Conservation (phyloP, 2,329 filamentous ascomycete genomes). For the Trichoderma aggressivum region DNA sequence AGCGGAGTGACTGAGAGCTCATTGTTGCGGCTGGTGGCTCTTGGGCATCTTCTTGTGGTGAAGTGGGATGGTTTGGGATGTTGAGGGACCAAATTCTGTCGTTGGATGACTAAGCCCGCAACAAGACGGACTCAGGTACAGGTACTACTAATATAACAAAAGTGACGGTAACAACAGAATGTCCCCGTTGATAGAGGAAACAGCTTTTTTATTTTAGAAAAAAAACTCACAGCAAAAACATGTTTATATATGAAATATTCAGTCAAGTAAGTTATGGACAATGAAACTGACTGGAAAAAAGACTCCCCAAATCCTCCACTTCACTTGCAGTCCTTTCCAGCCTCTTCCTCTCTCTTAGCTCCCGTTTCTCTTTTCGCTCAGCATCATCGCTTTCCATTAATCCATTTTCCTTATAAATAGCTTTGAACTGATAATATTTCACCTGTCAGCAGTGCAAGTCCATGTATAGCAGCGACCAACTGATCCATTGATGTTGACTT, state of each 20-base stretch:
- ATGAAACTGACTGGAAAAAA: neutral
- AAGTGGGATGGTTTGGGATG: conserved; percentile 3
- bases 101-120: conserved; percentile 4
- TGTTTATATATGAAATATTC: neutral
- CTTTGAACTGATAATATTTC: neutral
- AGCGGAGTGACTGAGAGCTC: conserved; percentile 39
- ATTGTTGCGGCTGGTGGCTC: conserved; percentile 29
- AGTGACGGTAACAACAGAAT: neutral
- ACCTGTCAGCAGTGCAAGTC: neutral
- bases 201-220: neutral
- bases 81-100: conserved; percentile 18
- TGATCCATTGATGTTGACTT: neutral
- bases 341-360: neutral
- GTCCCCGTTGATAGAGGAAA: neutral
- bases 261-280: neutral
- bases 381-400: neutral
- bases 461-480: neutral
- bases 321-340: neutral
- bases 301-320: neutral
- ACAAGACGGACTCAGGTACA: no score
- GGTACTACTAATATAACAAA: neutral
- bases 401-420: neutral
- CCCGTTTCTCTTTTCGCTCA: neutral
- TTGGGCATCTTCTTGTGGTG: neutral
- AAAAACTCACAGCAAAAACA: no score